Evolutionary conservation across 495 filamentous ascomycete genomes (phyloP).

Genomic region (Parathielavia appendiculata): DNA sequence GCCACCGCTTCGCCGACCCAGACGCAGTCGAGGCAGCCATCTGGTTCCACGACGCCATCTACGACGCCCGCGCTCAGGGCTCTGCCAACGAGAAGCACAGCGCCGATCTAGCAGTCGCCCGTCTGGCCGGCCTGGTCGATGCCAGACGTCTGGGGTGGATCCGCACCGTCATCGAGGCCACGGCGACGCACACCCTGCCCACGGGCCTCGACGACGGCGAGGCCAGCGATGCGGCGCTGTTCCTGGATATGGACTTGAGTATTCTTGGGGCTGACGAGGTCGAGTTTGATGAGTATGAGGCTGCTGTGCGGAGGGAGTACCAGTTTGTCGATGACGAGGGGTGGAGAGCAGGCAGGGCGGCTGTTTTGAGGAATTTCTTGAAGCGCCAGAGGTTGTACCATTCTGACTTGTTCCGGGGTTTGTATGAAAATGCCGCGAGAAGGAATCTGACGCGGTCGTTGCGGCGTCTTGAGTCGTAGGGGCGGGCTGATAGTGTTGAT

Average conservation of each 20-base stretch:
- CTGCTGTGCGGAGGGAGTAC: conserved; percentile 20
- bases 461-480: neutral
- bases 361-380: conserved; percentile 17
- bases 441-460: conserved; percentile 29
- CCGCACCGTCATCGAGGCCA: conserved; percentile 18
- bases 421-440: conserved; percentile 17
- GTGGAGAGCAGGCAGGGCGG: conserved; percentile 16
- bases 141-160: conserved; percentile 3
- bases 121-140: neutral
- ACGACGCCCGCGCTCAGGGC: conserved; percentile 6
- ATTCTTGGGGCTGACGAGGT: conserved; percentile 17
- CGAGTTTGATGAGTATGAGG: conserved; percentile 19
- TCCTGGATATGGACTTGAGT: conserved; percentile 22
- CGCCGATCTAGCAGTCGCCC: conserved; percentile 16
- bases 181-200: conserved; percentile 15
- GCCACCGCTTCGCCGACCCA: conserved; percentile 11
- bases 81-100: conserved; percentile 13
- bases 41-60: conserved; percentile 26
- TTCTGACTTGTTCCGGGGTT: conserved; percentile 11
- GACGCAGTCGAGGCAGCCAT: conserved; percentile 22
- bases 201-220: neutral
- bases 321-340: conserved; percentile 10
- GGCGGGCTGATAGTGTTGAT: neutral
- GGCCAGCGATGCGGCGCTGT: conserved; percentile 9
- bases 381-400: conserved; percentile 13